Evolutionary conservation across 2,329 filamentous ascomycete genomes (phyloP), one percentile per base, ranked within the genome.

Genomic region (Bipolaris oryzae): DNA sequence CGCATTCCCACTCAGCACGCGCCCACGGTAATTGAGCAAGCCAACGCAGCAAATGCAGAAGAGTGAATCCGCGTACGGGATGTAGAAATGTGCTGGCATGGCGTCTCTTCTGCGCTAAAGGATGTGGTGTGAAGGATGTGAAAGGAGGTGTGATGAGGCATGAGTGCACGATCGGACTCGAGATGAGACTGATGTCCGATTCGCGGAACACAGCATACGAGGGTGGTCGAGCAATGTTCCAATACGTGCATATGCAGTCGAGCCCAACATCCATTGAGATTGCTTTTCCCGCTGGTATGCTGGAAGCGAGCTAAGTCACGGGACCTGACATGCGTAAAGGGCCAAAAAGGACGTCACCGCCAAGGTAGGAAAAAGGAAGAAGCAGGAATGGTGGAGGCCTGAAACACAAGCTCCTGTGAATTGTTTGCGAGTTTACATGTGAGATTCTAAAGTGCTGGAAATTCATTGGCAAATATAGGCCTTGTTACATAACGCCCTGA

Each of bases 1-100:
- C 86, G 91, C 61, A 94, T 95, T 64, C 91, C 91, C 1, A 92
- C 90, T 15, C 89, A 94, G 64, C 90, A 93, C 65, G 76, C 76
- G 2, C 73, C 72, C 34, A 66, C 72, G 18, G 57, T 77, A 5
- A 66, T 75, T 18, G 68, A 74, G 50, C 75, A 77, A 47, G 57
- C 68, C 35, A 71, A 64, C 43, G 68, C 70, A 43, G 69, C 69
- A n/a, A 66, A 61, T 44, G 57, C 63, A 7, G 61, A 67, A 1
- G 72, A 75, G 43, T 76, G 73, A 75, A 46, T 43, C 35, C 31
- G 18, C 18, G n/a, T 49, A 41, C 68, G 67, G 50, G 16, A 23
- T 52, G 34, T 45, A 31, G n/a, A 41, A 6, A 23, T 53, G 34
- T 25, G 16, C 62, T 46, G n/a, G 16, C 23, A 46, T 25, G 47